Percentiles rank a stretch among this genome's conserved stretches.
Conservation (phyloP, 2,329 filamentous ascomycete genomes). For the Apiospora pterosperma region DNA sequence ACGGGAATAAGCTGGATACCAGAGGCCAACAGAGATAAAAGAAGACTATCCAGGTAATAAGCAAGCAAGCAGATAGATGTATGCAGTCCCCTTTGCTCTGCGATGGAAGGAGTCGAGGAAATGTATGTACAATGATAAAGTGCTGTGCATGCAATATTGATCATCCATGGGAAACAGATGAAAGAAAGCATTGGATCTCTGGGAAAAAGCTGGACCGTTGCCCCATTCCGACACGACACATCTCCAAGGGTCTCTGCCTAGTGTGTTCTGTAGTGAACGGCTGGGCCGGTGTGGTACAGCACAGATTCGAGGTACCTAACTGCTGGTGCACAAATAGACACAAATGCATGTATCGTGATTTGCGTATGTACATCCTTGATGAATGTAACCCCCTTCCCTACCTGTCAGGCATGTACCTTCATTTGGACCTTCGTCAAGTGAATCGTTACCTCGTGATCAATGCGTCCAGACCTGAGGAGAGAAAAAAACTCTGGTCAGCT, state of each 20-base stretch:
- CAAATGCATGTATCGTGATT: not conserved
- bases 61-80: not conserved
- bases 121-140: not conserved
- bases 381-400: not conserved
- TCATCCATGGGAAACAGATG: slow-evolving; percentile 3
- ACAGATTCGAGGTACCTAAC: not conserved
- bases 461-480: not conserved
- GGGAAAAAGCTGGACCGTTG: slow-evolving; percentile 1
- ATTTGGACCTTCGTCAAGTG: not conserved
- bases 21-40: not conserved
- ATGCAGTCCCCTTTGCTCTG: not conserved
- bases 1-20: not conserved
- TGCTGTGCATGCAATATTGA: slow-evolving; percentile 2
- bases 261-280: not conserved
- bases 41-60: not conserved
- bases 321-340: not conserved
- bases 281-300: not conserved
- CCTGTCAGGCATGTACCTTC: not conserved
- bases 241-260: slow-evolving; percentile 3
- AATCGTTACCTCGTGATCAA: not conserved
- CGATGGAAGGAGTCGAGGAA: not conserved
- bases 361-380: not conserved
- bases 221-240: slow-evolving; percentile 2
- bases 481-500: not conserved
- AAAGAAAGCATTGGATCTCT: slow-evolving; percentile 3